Conservation (phyloP, 208 protist species). For the Balamuthia mandrillaris region DNA sequence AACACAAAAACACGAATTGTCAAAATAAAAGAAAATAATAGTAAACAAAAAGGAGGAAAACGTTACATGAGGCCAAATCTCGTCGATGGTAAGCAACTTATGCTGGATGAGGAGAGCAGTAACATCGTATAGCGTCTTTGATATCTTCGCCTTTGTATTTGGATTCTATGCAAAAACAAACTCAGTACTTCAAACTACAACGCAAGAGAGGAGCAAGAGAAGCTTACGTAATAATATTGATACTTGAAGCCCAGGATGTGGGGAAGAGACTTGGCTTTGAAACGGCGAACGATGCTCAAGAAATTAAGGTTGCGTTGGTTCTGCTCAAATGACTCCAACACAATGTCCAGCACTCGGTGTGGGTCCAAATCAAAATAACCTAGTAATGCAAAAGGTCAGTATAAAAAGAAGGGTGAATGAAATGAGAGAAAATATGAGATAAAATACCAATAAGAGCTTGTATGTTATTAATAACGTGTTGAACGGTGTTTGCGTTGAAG, state of each 20-base stretch:
- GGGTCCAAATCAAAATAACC: slow-evolving; percentile 76
- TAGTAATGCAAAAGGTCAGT: slow-evolving; percentile 34
- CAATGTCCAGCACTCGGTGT: slow-evolving; percentile 73
- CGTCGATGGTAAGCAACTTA: slow-evolving; percentile 42
- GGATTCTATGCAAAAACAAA: too few species aligned
- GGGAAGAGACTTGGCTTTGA: background rate
- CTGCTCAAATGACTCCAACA: slow-evolving; percentile 67
- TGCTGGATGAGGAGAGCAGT: slow-evolving; percentile 44
- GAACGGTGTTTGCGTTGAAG: too few species aligned
- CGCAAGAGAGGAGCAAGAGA: background rate
- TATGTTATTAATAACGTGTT: background rate
- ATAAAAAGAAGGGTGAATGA: too few species aligned
- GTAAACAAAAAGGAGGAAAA: too few species aligned
- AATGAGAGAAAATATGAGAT: background rate
- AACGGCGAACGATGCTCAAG: slow-evolving; percentile 6
- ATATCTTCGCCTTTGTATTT: background rate
- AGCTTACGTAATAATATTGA: slow-evolving; percentile 44
- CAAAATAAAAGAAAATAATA: too few species aligned
- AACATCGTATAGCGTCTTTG: slow-evolving; percentile 48
- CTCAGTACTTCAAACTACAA: too few species aligned
- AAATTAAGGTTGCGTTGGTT: slow-evolving; percentile 32
- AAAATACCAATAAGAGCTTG: background rate
- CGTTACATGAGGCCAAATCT: slow-evolving; percentile 64
- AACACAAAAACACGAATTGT: too few species aligned
- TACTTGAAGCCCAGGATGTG: slow-evolving; percentile 67